Percentiles rank a stretch among this genome's conserved stretches.
phyloP scores from a whole-genome alignment of 2,329 filamentous ascomycete genomes.

The Didymella sp. region DNA sequence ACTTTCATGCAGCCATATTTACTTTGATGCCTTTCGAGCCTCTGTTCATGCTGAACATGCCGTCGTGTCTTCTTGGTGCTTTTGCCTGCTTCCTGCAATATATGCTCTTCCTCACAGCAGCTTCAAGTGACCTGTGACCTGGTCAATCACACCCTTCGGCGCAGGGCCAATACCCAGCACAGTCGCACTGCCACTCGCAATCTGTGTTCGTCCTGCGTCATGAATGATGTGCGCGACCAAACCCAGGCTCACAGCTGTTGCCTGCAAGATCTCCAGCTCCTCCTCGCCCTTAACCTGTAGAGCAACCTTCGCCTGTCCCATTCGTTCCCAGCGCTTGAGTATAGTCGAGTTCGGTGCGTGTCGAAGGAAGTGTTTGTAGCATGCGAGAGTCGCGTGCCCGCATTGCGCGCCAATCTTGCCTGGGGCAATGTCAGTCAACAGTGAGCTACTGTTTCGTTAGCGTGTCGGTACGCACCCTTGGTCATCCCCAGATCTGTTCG shows the following conservation, averaged over 20 bases:
- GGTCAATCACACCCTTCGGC: constrained; percentile 84
- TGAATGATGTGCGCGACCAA: constrained; percentile 88
- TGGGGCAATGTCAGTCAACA: constrained; percentile 47
- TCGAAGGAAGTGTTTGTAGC: constrained; percentile 82
- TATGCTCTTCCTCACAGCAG: constrained; percentile 62
- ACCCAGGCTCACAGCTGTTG: constrained; percentile 80
- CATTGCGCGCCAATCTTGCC: constrained; percentile 98
- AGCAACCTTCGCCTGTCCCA: constrained; percentile 92
- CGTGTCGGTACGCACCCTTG: constrained; percentile 70
- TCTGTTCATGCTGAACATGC: not conserved
- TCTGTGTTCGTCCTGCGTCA: constrained; percentile 97
- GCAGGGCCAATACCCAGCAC: constrained; percentile 79
- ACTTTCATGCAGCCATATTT: not conserved
- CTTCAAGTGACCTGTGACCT: constrained; percentile 85
- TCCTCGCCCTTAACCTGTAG: constrained; percentile 88
- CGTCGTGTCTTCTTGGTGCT: not conserved
- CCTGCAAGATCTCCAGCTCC: constrained; percentile 76
- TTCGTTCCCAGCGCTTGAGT: constrained; percentile 82
- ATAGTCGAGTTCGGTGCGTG: constrained; percentile 65
- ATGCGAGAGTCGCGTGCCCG: constrained; percentile 94
- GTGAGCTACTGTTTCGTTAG: not conserved
- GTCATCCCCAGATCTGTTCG: constrained; percentile 96
- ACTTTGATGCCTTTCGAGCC: not conserved
- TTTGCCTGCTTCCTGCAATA: not conserved
- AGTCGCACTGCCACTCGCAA: constrained; percentile 89